Conservation (phyloP, 2,329 filamentous ascomycete genomes). For the Xenoacremonium recifei region DNA sequence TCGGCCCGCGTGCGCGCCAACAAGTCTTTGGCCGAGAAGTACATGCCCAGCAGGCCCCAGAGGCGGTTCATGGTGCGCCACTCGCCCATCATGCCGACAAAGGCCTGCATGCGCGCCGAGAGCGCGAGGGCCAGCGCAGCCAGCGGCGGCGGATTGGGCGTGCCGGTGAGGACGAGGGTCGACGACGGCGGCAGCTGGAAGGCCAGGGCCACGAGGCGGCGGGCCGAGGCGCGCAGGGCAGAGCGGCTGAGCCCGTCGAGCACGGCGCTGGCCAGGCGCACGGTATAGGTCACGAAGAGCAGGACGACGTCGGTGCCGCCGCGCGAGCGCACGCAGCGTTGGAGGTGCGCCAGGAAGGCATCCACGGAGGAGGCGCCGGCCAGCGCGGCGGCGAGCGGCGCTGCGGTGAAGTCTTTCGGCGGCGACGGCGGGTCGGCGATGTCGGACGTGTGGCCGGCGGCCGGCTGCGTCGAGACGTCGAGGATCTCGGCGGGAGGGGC, state of each 20-base stretch:
- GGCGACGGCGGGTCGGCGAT: slow-evolving; percentile 16
- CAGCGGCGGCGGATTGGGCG: slow-evolving; percentile 34
- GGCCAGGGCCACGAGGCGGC: slow-evolving; percentile 51
- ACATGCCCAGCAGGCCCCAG: slow-evolving; percentile 74
- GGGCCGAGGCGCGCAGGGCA: slow-evolving; percentile 53
- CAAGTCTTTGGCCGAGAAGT: slow-evolving; percentile 62
- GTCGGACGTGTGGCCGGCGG: slow-evolving; percentile 12
- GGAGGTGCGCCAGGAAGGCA: slow-evolving; percentile 53
- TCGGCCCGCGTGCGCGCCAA: slow-evolving; percentile 27
- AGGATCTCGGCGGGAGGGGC: slow-evolving; percentile 23
- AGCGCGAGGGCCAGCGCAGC: slow-evolving; percentile 48
- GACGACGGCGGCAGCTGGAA: slow-evolving; percentile 50
- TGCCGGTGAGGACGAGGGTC: slow-evolving; percentile 43
- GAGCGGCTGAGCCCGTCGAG: slow-evolving; percentile 55
- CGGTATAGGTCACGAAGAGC: slow-evolving; percentile 66
- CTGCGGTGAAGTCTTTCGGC: slow-evolving; percentile 7
- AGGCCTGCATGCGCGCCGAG: slow-evolving; percentile 52
- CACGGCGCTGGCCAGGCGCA: slow-evolving; percentile 52
- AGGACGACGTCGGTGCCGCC: slow-evolving; percentile 69
- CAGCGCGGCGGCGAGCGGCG: slow-evolving; percentile 1
- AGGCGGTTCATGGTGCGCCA: slow-evolving; percentile 71
- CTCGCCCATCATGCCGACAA: slow-evolving; percentile 68
- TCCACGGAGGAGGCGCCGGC: slow-evolving; percentile 35
- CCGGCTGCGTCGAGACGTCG: slow-evolving; percentile 17
- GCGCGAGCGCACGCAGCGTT: slow-evolving; percentile 66